Percentiles rank a stretch among this genome's conserved stretches.
phyloP scores from a whole-genome alignment of 2,329 filamentous ascomycete genomes.

The Aspergillaceae sp. region DNA sequence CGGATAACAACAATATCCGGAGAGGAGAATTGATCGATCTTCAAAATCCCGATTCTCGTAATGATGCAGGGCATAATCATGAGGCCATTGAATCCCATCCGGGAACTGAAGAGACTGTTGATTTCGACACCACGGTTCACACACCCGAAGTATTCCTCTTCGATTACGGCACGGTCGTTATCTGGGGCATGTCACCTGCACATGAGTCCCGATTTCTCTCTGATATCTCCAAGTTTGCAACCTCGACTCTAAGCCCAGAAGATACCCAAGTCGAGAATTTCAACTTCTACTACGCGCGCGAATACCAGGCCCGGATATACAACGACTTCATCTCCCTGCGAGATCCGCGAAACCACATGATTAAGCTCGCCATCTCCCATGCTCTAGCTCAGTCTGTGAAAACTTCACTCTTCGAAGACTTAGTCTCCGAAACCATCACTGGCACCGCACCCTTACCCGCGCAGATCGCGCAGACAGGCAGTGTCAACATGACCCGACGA shows the following conservation, averaged over 20 bases:
- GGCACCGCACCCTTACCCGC: constrained; percentile 87
- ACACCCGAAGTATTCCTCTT: constrained; percentile 94
- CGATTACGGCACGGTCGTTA: constrained; percentile 93
- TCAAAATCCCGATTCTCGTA: constrained; percentile 35
- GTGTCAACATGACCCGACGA: constrained; percentile 75
- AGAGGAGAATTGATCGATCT: constrained; percentile 59
- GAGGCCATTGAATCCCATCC: constrained; percentile 19
- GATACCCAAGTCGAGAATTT: constrained; percentile 95
- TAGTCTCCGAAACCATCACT: constrained; percentile 88
- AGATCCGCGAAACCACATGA: constrained; percentile 97
- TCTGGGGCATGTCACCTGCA: constrained; percentile 92
- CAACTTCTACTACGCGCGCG: constrained; percentile 97
- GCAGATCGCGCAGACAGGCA: constrained; percentile 85
- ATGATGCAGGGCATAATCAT: constrained; percentile 10
- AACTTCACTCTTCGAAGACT: constrained; percentile 92
- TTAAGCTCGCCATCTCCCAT: constrained; percentile 91
- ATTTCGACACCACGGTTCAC: constrained; percentile 82
- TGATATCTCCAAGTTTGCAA: constrained; percentile 88
- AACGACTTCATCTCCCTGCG: constrained; percentile 96
- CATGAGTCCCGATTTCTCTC: constrained; percentile 88
- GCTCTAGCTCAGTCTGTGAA: constrained; percentile 94
- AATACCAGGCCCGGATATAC: constrained; percentile 97
- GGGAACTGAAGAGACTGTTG: constrained; percentile 40
- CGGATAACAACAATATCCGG: constrained; percentile 48
- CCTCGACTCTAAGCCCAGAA: constrained; percentile 77